Evolutionary conservation across 768 basidiomycete genomes (phyloP).

Genomic region (Piloderma croceum): DNA sequence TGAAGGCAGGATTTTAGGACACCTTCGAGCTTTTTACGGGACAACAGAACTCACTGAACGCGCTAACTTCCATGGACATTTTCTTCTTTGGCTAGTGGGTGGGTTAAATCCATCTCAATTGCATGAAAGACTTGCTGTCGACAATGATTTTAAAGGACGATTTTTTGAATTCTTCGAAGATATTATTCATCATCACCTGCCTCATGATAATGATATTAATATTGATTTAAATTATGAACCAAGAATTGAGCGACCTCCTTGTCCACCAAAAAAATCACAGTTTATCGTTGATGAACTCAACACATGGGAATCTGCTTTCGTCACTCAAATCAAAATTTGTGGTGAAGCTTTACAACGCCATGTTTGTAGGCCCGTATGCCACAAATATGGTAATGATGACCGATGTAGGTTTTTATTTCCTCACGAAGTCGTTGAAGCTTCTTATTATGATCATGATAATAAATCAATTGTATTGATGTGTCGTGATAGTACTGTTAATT

Average conservation of each 20-base stretch:
- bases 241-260: slow-evolving; percentile 17
- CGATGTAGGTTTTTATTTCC: too few relatives aligned
- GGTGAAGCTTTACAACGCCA: too few relatives aligned
- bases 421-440: slow-evolving; percentile 20
- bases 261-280: too few relatives aligned
- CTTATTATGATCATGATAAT: slow-evolving; percentile 23
- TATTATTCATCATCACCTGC: slow-evolving; percentile 27
- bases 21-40: slow-evolving; percentile 25
- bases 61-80: slow-evolving; percentile 27
- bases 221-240: slow-evolving; percentile 19
- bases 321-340: too few relatives aligned
- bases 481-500: too few relatives aligned
- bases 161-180: slow-evolving; percentile 29
- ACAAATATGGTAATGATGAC: too few relatives aligned
- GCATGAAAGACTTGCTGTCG: slow-evolving; percentile 15
- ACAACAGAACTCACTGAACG: slow-evolving; percentile 22
- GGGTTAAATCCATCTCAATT: slow-evolving; percentile 27
- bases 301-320: too few relatives aligned
- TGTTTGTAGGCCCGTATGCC: too few relatives aligned
- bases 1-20: slow-evolving; percentile 27
- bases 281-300: too few relatives aligned
- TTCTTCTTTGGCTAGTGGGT: slow-evolving; percentile 25
- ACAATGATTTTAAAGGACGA: slow-evolving; percentile 12
- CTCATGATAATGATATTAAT: slow-evolving; percentile 17
- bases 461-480: slow-evolving; percentile 27